phyloP scores from a whole-genome alignment of 208 protist species.

The Lotmaria passim region DNA sequence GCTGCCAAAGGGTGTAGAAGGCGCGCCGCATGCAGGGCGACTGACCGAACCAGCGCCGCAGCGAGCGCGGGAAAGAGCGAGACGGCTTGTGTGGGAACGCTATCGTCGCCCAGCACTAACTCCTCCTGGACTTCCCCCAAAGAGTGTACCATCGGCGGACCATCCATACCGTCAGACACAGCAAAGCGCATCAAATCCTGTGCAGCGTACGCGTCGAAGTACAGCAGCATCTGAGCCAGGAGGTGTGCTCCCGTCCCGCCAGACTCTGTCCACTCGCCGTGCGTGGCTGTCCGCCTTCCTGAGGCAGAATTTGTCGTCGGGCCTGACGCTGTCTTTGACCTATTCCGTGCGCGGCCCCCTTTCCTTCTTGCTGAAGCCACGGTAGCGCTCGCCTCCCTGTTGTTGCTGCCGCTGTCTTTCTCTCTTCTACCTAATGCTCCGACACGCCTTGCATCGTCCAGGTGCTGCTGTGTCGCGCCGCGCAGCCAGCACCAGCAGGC shows the following conservation, averaged over 20 bases:
- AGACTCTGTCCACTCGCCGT: no score
- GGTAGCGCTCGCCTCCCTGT: background rate
- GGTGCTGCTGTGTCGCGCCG: background rate
- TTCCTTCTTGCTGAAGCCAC: no score
- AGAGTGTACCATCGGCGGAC: no score
- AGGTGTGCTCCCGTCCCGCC: constrained; percentile 4
- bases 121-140: background rate
- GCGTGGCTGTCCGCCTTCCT: no score
- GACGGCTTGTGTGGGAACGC: background rate
- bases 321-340: no score
- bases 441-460: no score
- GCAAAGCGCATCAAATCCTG: background rate
- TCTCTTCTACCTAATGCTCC: background rate
- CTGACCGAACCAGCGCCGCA: constrained; percentile 19
- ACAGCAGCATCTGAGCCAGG: constrained; percentile 13
- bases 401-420: background rate
- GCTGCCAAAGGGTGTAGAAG: constrained; percentile 4
- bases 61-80: constrained; percentile 2
- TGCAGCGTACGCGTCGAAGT: constrained; percentile 7
- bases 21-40: constrained; percentile 20
- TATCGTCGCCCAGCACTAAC: background rate
- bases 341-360: no score
- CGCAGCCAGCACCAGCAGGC: constrained; percentile 18
- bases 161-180: no score
- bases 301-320: no score